phyloP scores from a whole-genome alignment of 1,139 yeast species.

The Candida buenavistaensis region DNA sequence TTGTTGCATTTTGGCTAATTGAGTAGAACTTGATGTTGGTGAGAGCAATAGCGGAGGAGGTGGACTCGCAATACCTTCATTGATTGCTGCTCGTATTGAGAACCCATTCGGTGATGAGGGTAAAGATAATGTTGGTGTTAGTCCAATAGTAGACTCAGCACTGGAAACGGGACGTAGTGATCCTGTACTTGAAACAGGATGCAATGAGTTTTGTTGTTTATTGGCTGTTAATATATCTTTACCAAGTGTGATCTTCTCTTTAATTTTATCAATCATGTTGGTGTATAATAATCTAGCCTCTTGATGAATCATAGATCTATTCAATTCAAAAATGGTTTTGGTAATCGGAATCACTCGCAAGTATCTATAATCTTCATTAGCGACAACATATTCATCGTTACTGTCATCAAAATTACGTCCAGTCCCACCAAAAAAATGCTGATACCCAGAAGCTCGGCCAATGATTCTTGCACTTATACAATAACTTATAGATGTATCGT shows the following conservation, averaged over 20 bases:
- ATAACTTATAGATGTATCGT: constrained; percentile 35
- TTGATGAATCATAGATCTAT: constrained; percentile 32
- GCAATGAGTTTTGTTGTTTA: constrained; percentile 7
- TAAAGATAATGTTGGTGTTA: neutral
- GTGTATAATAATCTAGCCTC: constrained; percentile 32
- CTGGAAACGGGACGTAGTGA: constrained; percentile 6
- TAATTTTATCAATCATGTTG: constrained; percentile 28
- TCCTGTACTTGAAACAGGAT: constrained; percentile 10
- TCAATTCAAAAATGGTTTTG: constrained; percentile 27
- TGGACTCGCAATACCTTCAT: neutral
- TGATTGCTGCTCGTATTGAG: constrained; percentile 2
- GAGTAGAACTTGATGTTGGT: constrained; percentile 24
- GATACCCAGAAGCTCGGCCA: constrained; percentile 35
- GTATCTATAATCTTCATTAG: constrained; percentile 33
- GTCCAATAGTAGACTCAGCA: constrained; percentile 3
- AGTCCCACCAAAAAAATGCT: constrained; percentile 16
- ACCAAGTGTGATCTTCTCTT: constrained; percentile 27
- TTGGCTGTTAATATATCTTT: constrained; percentile 16
- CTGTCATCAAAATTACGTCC: constrained; percentile 16
- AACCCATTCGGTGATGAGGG: neutral
- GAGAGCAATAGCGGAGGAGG: constrained; percentile 10
- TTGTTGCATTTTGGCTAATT: constrained; percentile 32
- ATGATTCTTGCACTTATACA: constrained; percentile 38
- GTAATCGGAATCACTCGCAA: constrained; percentile 26
- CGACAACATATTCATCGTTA: constrained; percentile 38